Evolutionary conservation across 208 protist species (phyloP).

Genomic region (Leishmania tropica): DNA sequence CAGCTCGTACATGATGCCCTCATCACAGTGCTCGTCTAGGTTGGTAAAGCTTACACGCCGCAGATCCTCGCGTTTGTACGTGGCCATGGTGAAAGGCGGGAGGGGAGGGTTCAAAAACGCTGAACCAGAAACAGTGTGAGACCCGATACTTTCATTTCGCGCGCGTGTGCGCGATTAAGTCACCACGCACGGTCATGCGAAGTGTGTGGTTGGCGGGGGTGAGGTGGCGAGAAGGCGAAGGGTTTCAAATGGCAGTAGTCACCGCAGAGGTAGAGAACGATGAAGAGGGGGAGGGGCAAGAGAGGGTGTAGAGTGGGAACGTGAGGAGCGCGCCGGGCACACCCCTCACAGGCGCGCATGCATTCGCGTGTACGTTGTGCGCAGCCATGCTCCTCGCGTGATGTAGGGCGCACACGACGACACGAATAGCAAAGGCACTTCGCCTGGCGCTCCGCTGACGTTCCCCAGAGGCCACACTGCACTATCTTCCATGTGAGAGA

Average conservation of each 20-base stretch:
- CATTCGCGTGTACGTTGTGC: background rate
- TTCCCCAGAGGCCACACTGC: background rate
- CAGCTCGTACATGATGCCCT: constrained; percentile 81
- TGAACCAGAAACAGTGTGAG: background rate
- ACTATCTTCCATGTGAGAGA: background rate
- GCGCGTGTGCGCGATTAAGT: background rate
- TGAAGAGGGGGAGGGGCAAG: background rate
- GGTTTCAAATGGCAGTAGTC: background rate
- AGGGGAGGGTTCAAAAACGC: background rate
- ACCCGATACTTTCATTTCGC: background rate
- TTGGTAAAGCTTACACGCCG: constrained; percentile 74
- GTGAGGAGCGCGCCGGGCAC: background rate
- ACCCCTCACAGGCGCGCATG: background rate
- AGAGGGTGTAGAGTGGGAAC: background rate
- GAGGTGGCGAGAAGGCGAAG: background rate
- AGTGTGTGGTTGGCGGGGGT: background rate
- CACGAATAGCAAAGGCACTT: background rate
- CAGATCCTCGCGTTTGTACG: constrained; percentile 82
- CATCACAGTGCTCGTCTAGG: constrained; percentile 79
- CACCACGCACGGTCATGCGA: background rate
- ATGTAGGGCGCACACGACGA: background rate
- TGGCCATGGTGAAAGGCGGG: constrained; percentile 41
- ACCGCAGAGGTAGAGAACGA: background rate
- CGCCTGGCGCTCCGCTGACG: background rate
- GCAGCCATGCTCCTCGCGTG: background rate